Conservation (phyloP, 2,329 filamentous ascomycete species). For the Trichoderma cornu-damae region DNA sequence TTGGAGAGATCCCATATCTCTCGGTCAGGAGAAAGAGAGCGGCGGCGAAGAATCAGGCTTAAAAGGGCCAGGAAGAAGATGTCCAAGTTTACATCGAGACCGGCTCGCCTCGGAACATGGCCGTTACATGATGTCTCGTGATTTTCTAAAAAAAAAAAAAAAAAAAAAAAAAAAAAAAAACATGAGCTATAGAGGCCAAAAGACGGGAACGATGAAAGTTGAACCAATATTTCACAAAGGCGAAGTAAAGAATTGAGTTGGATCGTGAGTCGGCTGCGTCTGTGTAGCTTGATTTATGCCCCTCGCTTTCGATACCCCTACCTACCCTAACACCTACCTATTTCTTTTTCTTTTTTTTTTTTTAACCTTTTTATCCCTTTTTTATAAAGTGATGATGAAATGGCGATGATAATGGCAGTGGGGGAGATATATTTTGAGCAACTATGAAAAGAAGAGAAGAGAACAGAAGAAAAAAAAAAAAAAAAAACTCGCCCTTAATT, state of each 20-base stretch:
- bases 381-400: neutral
- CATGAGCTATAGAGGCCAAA: neutral
- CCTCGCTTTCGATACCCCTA: constrained; percentile 15
- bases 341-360: neutral
- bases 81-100: neutral
- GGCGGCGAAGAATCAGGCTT: neutral
- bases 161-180: too few relatives aligned
- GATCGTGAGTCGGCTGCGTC: too few relatives aligned
- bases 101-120: neutral
- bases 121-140: neutral
- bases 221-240: neutral
- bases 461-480: neutral
- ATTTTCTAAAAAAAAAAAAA: too few relatives aligned
- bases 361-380: neutral
- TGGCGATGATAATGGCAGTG: neutral
- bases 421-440: neutral
- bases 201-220: neutral
- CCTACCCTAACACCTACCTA: too few relatives aligned
- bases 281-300: too few relatives aligned
- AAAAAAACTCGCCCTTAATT: constrained; percentile 2
- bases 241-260: neutral
- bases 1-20: constrained; percentile 32
- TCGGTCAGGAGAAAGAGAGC: neutral
- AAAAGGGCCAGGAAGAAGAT: neutral
- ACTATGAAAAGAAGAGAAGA: neutral